phyloP scores from a whole-genome alignment of 495 filamentous ascomycete species.

The Bombardia bombarda region DNA sequence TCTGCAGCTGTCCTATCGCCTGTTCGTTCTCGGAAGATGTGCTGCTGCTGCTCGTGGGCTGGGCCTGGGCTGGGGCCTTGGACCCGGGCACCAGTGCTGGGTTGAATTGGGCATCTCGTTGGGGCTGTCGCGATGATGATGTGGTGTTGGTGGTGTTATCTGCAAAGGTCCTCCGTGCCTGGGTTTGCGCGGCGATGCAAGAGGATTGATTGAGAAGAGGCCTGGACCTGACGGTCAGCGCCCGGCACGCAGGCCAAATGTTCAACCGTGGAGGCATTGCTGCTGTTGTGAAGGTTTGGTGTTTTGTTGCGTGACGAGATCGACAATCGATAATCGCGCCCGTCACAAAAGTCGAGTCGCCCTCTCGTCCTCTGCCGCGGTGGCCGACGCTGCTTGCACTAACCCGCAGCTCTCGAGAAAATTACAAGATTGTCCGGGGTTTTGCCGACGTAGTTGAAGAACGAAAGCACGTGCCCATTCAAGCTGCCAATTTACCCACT shows the following conservation, averaged over 20 bases:
- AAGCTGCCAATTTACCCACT: no score
- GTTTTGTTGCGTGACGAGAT: slow-evolving; percentile 5
- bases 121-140: slow-evolving; percentile 1
- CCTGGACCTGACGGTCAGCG: slow-evolving; percentile 35
- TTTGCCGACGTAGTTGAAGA: no score
- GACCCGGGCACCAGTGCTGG: background rate
- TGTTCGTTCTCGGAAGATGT: slow-evolving; percentile 3
- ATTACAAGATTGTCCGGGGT: background rate
- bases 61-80: background rate
- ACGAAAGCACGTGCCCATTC: no score
- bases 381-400: background rate
- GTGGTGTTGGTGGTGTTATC: slow-evolving; percentile 5
- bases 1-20: slow-evolving; percentile 28
- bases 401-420: background rate
- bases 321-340: background rate
- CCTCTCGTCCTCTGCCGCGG: background rate
- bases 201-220: slow-evolving; percentile 40
- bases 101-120: background rate
- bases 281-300: slow-evolving; percentile 4
- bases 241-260: slow-evolving; percentile 33
- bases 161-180: slow-evolving; percentile 22
- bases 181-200: slow-evolving; percentile 51
- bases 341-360: no score
- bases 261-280: slow-evolving; percentile 46
- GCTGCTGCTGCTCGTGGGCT: background rate